Conservation (phyloP, 2,329 filamentous ascomycete genomes). For the Sporothrix schenckii region DNA sequence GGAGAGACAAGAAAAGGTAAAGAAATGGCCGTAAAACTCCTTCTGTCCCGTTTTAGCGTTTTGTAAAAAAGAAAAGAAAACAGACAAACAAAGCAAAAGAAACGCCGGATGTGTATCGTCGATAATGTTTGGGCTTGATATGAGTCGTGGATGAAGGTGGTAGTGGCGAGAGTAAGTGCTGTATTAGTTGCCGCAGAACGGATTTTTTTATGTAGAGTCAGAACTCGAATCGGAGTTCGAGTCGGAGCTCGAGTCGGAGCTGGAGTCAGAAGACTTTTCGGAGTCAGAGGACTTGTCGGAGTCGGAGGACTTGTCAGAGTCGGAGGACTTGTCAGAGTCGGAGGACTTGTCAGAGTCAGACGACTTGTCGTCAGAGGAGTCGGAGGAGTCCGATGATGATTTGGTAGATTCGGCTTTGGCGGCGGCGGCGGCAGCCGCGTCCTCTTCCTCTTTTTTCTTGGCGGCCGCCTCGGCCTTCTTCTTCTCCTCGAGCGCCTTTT, state of each 20-base stretch:
- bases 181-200: background rate
- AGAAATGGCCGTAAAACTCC: background rate
- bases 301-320: background rate
- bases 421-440: background rate
- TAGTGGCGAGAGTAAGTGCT: background rate
- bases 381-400: background rate
- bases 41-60: background rate
- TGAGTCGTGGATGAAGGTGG: background rate
- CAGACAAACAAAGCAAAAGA: background rate
- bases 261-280: background rate
- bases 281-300: background rate
- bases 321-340: background rate
- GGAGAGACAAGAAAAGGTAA: background rate
- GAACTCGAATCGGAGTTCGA: slow-evolving; percentile 4
- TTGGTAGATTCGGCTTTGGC: background rate
- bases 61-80: background rate
- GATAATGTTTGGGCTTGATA: background rate
- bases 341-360: background rate
- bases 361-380: background rate
- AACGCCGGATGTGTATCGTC: slow-evolving; percentile 23
- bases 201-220: background rate
- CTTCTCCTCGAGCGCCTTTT: slow-evolving; percentile 29
- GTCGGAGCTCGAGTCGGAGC: slow-evolving; percentile 1
- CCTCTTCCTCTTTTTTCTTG: slow-evolving; percentile 23
- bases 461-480: slow-evolving; percentile 29